A percentile compares a stretch with the other conserved stretches of the same genome.
Evolutionary conservation across 345 rosid species (phyloP).

Genomic region (Brassica nigra): DNA sequence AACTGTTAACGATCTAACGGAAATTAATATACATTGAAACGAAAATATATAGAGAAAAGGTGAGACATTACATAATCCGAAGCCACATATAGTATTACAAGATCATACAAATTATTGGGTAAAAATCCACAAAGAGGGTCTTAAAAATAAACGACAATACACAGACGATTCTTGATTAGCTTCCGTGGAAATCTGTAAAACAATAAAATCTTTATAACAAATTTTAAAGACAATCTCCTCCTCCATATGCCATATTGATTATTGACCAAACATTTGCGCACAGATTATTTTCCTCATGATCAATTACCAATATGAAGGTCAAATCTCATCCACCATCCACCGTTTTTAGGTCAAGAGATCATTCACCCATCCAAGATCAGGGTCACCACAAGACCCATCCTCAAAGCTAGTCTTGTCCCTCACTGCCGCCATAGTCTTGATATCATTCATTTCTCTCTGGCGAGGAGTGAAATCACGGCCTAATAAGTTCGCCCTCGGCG

Average conservation of each 20-base stretch:
- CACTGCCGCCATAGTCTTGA: not conserved
- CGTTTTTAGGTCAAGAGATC: constrained; percentile 67
- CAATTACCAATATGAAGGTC: not conserved
- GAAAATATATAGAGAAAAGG: not conserved
- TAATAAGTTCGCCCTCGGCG: constrained; percentile 17
- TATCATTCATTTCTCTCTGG: constrained; percentile 25
- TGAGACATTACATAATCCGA: constrained; percentile 10
- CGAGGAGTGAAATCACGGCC: constrained; percentile 25
- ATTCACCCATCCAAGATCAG: constrained; percentile 95
- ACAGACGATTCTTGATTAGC: constrained; percentile 29
- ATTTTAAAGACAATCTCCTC: constrained; percentile 33
- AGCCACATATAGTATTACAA: constrained; percentile 23
- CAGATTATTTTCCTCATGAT: not conserved
- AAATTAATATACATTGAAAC: not conserved
- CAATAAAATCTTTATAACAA: constrained; percentile 27
- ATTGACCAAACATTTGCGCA: not conserved
- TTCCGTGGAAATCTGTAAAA: constrained; percentile 20
- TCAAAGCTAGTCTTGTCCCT: constrained; percentile 23
- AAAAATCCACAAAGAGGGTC: not conserved
- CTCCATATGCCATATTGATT: not conserved
- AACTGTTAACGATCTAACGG: not conserved
- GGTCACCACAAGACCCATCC: constrained; percentile 48
- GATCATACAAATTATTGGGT: constrained; percentile 21
- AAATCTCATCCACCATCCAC: not conserved
- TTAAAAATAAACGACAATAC: constrained; percentile 2